phyloP scores from a whole-genome alignment of 768 basidiomycete genomes.

The Paxillus rubicundulus region DNA sequence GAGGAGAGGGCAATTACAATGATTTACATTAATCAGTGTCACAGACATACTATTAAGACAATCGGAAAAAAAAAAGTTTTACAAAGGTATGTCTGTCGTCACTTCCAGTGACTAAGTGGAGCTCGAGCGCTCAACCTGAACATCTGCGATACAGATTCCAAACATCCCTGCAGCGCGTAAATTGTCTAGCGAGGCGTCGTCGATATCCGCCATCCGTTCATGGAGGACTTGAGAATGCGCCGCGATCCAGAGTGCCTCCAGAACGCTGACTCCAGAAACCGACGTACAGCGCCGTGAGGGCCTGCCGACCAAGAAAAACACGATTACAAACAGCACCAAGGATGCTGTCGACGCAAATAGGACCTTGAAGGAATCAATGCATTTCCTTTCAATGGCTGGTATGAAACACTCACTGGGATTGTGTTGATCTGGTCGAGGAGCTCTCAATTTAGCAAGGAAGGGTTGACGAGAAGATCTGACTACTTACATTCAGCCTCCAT shows the following conservation, averaged over 20 bases:
- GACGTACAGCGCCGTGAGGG: not conserved
- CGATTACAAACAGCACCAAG: slow-evolving; percentile 1
- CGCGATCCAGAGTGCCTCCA: slow-evolving; percentile 13
- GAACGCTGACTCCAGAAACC: slow-evolving; percentile 8
- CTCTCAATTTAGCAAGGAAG: not conserved
- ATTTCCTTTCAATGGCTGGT: not conserved
- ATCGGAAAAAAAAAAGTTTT: no score
- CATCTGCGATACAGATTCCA: not conserved
- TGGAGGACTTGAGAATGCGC: slow-evolving; percentile 3
- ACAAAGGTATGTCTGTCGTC: not conserved
- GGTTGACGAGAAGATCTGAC: not conserved
- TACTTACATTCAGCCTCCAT: slow-evolving; percentile 16
- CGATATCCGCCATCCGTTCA: not conserved
- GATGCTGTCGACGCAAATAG: slow-evolving; percentile 4
- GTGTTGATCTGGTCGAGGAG: slow-evolving; percentile 10
- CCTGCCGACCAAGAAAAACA: not conserved
- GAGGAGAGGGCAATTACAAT: no score
- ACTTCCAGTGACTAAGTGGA: no score
- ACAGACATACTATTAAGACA: not conserved
- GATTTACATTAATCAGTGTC: no score
- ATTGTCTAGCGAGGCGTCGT: not conserved
- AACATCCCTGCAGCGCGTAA: slow-evolving; percentile 12
- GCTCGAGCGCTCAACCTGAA: no score
- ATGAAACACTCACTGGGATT: slow-evolving; percentile 8
- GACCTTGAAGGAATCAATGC: not conserved